Conservation (phyloP, 106 monocot species). For the Acorus calamus region DNA sequence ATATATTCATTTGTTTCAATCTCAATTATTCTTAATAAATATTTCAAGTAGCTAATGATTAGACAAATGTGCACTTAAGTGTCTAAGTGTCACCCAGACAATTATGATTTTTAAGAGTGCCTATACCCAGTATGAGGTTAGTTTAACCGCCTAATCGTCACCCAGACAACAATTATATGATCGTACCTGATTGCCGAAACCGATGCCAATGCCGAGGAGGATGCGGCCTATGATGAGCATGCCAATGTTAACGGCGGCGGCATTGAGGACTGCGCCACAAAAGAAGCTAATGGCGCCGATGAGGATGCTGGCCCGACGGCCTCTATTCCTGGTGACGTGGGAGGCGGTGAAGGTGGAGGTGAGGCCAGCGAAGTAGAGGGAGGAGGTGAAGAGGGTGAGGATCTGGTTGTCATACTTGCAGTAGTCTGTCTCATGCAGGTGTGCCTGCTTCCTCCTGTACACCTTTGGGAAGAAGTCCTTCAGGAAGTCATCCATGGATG, state of each 20-base stretch:
- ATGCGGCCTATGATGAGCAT: constrained; percentile 58
- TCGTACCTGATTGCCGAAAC: constrained; percentile 43
- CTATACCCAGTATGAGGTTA: no score
- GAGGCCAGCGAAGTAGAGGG: constrained; percentile 54
- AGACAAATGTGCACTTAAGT: no score
- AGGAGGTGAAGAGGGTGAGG: constrained; percentile 63
- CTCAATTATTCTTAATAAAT: no score
- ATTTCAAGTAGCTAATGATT: no score
- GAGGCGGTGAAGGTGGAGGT: constrained; percentile 48
- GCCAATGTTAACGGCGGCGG: constrained; percentile 26
- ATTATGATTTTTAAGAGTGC: no score
- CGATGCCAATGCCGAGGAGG: constrained; percentile 49
- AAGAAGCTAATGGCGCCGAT: constrained; percentile 42
- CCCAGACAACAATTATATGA: no score
- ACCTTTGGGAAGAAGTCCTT: constrained; percentile 45
- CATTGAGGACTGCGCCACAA: constrained; percentile 35
- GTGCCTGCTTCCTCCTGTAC: constrained; percentile 31
- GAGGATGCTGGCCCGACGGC: constrained; percentile 37
- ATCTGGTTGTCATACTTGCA: constrained; percentile 57
- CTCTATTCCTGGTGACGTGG: constrained; percentile 37
- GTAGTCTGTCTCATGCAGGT: constrained; percentile 47
- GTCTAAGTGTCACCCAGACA: no score
- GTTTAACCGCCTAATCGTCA: no score
- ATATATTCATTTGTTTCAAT: no score
- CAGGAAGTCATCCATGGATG: constrained; percentile 59